Evolutionary conservation across 169 alveolate species (phyloP).

Genomic region (Plasmodium gonderi): DNA sequence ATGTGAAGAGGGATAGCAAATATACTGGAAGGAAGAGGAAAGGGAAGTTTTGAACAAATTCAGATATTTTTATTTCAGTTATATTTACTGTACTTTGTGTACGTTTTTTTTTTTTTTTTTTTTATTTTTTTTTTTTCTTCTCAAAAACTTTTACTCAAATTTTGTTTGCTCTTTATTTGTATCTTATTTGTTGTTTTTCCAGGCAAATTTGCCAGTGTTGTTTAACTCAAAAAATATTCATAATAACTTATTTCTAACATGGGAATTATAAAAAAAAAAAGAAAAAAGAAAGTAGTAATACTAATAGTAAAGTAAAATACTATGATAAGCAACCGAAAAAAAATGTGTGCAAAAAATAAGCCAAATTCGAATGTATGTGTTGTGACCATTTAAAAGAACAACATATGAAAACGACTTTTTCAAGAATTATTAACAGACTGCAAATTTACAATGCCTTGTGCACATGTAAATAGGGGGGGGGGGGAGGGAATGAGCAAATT

Average conservation of each 20-base stretch:
- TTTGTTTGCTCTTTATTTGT: background rate
- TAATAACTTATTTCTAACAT: background rate
- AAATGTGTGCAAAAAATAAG: too few species aligned
- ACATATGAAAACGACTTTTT: too few species aligned
- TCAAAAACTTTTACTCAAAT: background rate
- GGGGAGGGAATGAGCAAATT: background rate
- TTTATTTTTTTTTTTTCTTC: background rate
- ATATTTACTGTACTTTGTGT: background rate
- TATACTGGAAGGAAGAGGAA: conserved; percentile 96
- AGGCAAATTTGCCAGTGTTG: background rate
- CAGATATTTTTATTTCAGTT: background rate
- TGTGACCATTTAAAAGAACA: too few species aligned
- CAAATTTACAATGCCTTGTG: background rate
- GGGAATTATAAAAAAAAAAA: background rate
- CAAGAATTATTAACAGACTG: too few species aligned
- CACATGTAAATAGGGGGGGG: background rate
- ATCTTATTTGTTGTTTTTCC: background rate
- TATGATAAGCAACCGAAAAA: too few species aligned
- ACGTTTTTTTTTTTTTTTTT: conserved; percentile 6
- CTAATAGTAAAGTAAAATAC: too few species aligned
- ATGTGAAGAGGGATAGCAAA: conserved; percentile 94
- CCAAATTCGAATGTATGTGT: too few species aligned
- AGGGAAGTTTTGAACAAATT: conserved; percentile 77
- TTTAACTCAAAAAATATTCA: background rate
- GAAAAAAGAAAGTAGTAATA: too few species aligned